Evolutionary conservation across 2,329 filamentous ascomycete genomes (phyloP), one percentile per base, ranked within the genome.

Genomic region (Alternaria postmessia): DNA sequence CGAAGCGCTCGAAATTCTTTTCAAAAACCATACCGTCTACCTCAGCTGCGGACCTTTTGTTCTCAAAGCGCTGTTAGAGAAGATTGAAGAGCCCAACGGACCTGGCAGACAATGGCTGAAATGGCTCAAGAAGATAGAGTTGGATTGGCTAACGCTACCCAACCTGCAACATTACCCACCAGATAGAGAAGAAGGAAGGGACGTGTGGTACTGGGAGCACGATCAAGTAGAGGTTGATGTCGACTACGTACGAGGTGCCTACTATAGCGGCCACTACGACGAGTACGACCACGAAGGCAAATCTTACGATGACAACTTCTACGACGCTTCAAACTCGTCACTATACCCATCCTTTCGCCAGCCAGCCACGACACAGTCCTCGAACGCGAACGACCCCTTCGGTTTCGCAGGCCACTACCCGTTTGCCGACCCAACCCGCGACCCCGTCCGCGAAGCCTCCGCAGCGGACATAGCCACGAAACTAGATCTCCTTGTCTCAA

Each of bases 111-210:
- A 72, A 39, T 76, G 73, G 73, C 66, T 78, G 36, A 61, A 60
- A 34, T 74, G 70, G 68, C 59, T 78, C 16, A 74, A 72, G 53
- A 64, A 62, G 12, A 70, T 78, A 9, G 71, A 76, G 43, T 53
- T 78, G 1, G 72, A 78, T 51, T 78, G 76, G 76, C 65, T 72
- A 36, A 78, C 75, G 0, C 74, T 78, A 39, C 76, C 76, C 1
- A 74, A 75, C 38, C 63, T 78, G 41, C 58, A 64, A 16, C 57
- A 64, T 36, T 78, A 78, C 51, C 75, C 75, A 2, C 76, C 75
- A 8, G 66, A 74, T 16, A 52, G 67, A 18, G 66, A 64, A 44
- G 60, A 69, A 3, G 64, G 64, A n/a, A 57, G 63, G 8, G 64
- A 72, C 26, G 66, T 69, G 20, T 75, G 69, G 67, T 71, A 67